Base-by-base conservation (phyloP, 805 yeast genomes). In the Wickerhamiella azymoides region DNA sequence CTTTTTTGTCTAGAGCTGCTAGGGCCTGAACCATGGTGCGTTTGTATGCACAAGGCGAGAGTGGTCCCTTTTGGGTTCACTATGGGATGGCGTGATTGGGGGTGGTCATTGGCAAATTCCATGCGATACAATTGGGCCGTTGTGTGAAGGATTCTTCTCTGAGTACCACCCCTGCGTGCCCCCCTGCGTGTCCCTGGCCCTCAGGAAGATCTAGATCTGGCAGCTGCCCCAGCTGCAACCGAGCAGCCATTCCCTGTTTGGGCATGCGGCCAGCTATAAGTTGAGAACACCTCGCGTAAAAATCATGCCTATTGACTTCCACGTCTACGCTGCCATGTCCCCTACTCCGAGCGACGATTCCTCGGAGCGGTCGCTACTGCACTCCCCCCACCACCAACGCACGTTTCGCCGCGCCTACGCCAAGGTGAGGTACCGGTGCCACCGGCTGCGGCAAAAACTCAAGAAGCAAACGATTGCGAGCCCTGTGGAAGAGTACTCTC, bases 211-310 rank as follows among this genome's bases (percentile, higher is more conserved):
- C n/a, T n/a, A n/a, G n/a, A n/a, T n/a, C n/a, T n/a, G n/a, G n/a
- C n/a, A n/a, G n/a, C n/a, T n/a, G n/a, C n/a, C n/a, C n/a, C n/a
- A n/a, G n/a, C n/a, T n/a, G n/a, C n/a, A n/a, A n/a, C n/a, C n/a
- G n/a, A n/a, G n/a, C n/a, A n/a, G n/a, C n/a, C n/a, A n/a, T n/a
- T n/a, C n/a, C n/a, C n/a, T n/a, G n/a, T n/a, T n/a, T 37, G n/a
- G 28, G 40, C 32, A 68, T 62, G 52, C 76, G 67, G 53, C 76
- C 69, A 14, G 72, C 74, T 85, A 82, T 50, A 80, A 57, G 36
- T 75, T 64, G 54, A 82, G 68, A 76, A 82, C 72, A 52, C 77
- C 79, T 37, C 3, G 2, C 10, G 17, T 10, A 8, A 18, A 3
- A 8, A 18, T 3, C 39, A 33, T 24, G 16, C 24, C 38, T 41